Conservation (phyloP, 768 basidiomycete genomes). For the Termitomyces sp. region DNA sequence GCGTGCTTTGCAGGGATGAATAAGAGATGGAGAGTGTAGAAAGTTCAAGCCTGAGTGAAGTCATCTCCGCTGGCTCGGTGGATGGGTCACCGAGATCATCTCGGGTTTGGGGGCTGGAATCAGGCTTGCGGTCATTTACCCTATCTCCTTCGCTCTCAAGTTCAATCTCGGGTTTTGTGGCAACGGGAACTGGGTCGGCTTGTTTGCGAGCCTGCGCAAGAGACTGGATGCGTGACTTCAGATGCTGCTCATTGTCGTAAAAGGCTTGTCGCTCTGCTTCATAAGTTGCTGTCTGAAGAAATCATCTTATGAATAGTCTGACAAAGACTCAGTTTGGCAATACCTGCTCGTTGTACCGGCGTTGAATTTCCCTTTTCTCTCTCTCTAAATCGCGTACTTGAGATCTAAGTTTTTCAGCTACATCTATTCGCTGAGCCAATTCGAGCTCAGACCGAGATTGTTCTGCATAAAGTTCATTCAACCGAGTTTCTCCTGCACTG, state of each 20-base stretch:
- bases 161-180: conserved; percentile 36
- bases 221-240: conserved; percentile 85
- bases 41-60: conserved; percentile 74
- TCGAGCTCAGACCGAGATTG: conserved; percentile 80
- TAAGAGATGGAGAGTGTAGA: conserved; percentile 86
- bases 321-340: not conserved
- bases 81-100: conserved; percentile 61
- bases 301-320: conserved; percentile 7
- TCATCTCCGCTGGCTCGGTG: conserved; percentile 84
- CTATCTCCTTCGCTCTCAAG: conserved; percentile 33
- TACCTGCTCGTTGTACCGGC: conserved; percentile 88
- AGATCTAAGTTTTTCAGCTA: conserved; percentile 72
- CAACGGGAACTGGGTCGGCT: conserved; percentile 30
- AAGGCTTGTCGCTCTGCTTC: conserved; percentile 90
- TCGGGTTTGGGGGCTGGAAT: conserved; percentile 18
- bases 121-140: conserved; percentile 10
- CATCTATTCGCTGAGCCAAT: conserved; percentile 75
- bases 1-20: conserved; percentile 74
- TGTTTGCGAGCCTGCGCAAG: conserved; percentile 64
- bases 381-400: conserved; percentile 85
- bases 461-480: conserved; percentile 77
- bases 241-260: conserved; percentile 91
- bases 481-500: conserved; percentile 61
- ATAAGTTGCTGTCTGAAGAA: conserved; percentile 69
- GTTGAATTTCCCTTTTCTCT: conserved; percentile 78